Percentiles rank a stretch among this genome's conserved stretches.
Evolutionary conservation across 2,329 filamentous ascomycete genomes (phyloP).

Genomic region (Clarireedia sp.): DNA sequence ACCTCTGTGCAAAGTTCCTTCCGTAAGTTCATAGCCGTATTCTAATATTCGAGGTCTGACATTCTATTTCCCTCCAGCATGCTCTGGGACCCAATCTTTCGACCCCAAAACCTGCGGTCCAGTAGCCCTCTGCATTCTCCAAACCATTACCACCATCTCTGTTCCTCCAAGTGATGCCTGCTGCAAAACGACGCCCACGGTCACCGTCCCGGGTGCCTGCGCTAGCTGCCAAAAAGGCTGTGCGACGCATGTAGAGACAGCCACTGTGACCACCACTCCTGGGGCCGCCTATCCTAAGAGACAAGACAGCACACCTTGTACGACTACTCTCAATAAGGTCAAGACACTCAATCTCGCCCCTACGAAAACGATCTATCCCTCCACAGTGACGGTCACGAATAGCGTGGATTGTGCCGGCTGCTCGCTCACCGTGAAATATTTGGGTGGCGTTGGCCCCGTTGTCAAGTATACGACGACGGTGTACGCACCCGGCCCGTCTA

Average conservation of each 20-base stretch:
- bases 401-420: constrained; percentile 7
- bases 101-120: background rate
- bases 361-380: background rate
- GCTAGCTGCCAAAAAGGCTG: constrained; percentile 25
- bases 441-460: constrained; percentile 6
- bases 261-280: constrained; percentile 7
- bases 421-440: background rate
- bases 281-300: background rate
- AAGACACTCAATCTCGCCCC: background rate
- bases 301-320: background rate
- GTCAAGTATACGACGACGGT: background rate
- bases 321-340: background rate
- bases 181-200: constrained; percentile 33
- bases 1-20: constrained; percentile 11
- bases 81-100: constrained; percentile 2
- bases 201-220: constrained; percentile 20
- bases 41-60: background rate
- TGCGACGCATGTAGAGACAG: constrained; percentile 11
- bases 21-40: background rate
- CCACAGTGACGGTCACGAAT: background rate
- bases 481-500: no score
- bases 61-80: background rate
- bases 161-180: constrained; percentile 33
- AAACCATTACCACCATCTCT: constrained; percentile 27
- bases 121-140: constrained; percentile 11